phyloP scores from a whole-genome alignment of 768 basidiomycete genomes.

The Clitopilus hobsonii region DNA sequence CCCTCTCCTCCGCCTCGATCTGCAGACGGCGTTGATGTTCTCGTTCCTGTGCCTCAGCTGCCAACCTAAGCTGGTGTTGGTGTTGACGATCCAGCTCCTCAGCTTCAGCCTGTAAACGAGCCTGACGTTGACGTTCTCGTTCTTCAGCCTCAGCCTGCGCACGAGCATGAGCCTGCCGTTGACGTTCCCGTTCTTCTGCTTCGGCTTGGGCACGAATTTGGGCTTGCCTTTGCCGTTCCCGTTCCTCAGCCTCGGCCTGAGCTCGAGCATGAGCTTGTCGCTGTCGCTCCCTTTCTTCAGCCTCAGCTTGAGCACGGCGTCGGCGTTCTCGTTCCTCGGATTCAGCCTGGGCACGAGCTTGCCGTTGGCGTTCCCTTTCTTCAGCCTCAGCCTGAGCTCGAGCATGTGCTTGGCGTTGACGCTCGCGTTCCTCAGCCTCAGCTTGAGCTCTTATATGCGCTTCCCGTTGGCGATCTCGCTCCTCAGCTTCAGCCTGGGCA shows the following conservation, averaged over 20 bases:
- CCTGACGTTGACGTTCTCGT: neutral
- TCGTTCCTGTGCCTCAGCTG: neutral
- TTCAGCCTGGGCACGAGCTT: neutral
- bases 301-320: neutral
- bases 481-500: neutral
- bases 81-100: neutral
- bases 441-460: no score
- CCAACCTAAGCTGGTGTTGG: neutral
- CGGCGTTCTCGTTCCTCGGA: neutral
- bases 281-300: neutral
- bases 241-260: neutral
- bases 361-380: neutral
- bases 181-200: neutral
- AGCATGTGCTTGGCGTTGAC: neutral
- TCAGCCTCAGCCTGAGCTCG: neutral
- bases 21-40: neutral
- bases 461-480: neutral
- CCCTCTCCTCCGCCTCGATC: neutral
- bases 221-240: neutral
- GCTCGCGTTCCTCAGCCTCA: neutral
- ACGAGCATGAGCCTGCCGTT: neutral
- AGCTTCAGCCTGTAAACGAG: neutral
- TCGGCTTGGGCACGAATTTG: neutral
- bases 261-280: neutral
- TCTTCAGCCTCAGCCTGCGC: neutral